Percentiles rank a stretch among this genome's conserved stretches.
These are phyloP conservation scores for Periconia sp. DNA, from an alignment of 2,329 filamentous ascomycete genomes.

Conservation along the genomic window DNA sequence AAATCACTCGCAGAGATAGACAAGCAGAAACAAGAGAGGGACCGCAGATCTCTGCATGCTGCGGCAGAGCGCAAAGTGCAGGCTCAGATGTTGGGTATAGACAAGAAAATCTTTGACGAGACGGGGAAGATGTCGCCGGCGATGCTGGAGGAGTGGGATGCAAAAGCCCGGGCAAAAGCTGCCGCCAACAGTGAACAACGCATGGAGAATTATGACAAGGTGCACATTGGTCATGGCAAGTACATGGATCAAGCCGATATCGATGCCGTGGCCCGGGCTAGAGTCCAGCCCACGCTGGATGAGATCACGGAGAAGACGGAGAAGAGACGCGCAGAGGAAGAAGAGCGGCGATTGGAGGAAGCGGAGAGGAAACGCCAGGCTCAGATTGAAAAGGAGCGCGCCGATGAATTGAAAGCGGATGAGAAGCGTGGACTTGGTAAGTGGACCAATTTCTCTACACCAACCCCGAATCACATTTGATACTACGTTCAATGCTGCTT, in stretches of 20 bases:
- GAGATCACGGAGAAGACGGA: constrained; percentile 82
- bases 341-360: constrained; percentile 63
- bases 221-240: constrained; percentile 77
- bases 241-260: constrained; percentile 78
- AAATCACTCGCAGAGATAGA: constrained; percentile 69
- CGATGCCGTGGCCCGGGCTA: constrained; percentile 73
- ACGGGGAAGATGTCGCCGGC: constrained; percentile 73
- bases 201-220: constrained; percentile 58
- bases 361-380: constrained; percentile 66
- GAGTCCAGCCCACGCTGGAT: constrained; percentile 80
- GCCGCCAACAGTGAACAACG: constrained; percentile 64
- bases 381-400: constrained; percentile 56
- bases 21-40: constrained; percentile 70
- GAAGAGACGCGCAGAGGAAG: constrained; percentile 66
- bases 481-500: constrained; percentile 6
- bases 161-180: constrained; percentile 71
- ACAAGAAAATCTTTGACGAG: constrained; percentile 75
- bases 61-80: constrained; percentile 86
- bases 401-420: constrained; percentile 49
- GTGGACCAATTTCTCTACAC: constrained; percentile 19
- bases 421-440: constrained; percentile 59
- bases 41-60: constrained; percentile 74
- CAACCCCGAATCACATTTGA: background rate
- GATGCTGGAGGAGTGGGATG: constrained; percentile 75
- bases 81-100: constrained; percentile 74